Evolutionary conservation across 768 basidiomycete species (phyloP).

Genomic region (Boletus pseudo-olivaceus): DNA sequence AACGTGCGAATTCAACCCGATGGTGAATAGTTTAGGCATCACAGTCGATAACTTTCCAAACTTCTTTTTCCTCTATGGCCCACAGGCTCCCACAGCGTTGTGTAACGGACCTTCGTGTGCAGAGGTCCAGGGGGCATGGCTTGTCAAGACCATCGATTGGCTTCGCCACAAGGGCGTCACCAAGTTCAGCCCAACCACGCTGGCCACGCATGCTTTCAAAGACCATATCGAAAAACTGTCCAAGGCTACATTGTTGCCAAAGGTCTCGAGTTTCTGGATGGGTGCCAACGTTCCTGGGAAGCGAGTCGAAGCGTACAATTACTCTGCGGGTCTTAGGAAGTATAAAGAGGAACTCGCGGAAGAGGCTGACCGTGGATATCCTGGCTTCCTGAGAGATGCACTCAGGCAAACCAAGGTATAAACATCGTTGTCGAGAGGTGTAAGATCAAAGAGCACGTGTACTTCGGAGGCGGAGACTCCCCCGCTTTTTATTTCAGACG

Average conservation of each 20-base stretch:
- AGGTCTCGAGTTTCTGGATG: constrained; percentile 8
- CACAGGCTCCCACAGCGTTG: constrained; percentile 8
- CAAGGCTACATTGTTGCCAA: neutral
- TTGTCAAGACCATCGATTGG: constrained; percentile 4
- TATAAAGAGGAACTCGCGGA: constrained; percentile 9
- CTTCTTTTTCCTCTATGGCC: constrained; percentile 4
- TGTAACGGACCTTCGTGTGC: constrained; percentile 4
- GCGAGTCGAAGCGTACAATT: constrained; percentile 8
- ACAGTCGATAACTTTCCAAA: constrained; percentile 8
- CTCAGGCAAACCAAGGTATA: neutral
- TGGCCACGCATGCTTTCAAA: neutral
- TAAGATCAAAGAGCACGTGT: neutral
- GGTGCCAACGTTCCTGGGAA: constrained; percentile 10
- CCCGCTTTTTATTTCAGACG: too few relatives aligned
- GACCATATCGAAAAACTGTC: neutral
- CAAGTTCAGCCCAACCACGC: constrained; percentile 2
- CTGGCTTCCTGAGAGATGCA: constrained; percentile 5
- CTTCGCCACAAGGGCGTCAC: neutral
- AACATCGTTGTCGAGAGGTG: neutral
- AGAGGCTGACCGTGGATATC: constrained; percentile 7
- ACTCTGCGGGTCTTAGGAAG: constrained; percentile 1
- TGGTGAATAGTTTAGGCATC: neutral
- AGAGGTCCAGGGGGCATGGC: constrained; percentile 3
- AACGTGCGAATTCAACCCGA: too few relatives aligned
- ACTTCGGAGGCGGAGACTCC: too few relatives aligned